Conservation (phyloP, 2,329 filamentous ascomycete species). For the Esteya vermicola region DNA sequence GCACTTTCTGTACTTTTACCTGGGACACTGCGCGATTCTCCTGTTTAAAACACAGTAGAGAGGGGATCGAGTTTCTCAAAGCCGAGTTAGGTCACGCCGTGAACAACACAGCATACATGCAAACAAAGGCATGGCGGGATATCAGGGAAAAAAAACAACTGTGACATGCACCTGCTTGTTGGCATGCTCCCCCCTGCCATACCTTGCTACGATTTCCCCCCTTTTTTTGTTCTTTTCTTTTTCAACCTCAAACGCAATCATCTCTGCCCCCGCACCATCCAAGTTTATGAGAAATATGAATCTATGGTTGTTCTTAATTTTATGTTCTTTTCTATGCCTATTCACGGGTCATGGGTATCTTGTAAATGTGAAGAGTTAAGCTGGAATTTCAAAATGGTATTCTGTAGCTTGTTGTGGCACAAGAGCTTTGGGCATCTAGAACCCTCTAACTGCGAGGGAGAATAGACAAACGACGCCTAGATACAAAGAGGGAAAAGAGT, state of each 20-base stretch:
- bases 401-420: background rate
- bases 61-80: background rate
- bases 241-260: background rate
- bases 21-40: constrained; percentile 93
- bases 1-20: constrained; percentile 99
- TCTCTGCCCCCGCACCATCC: background rate
- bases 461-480: constrained; percentile 1
- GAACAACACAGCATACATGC: too few species aligned
- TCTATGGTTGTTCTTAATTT: background rate
- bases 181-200: too few species aligned
- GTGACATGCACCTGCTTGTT: too few species aligned
- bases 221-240: too few species aligned
- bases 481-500: background rate
- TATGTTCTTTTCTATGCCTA: too few species aligned
- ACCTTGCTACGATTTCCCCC: too few species aligned
- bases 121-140: too few species aligned
- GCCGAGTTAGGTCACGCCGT: too few species aligned
- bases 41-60: constrained; percentile 94
- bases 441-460: background rate
- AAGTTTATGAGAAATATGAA: background rate
- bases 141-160: too few species aligned
- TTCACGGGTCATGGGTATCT: too few species aligned
- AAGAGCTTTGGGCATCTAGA: background rate
- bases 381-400: constrained; percentile 2
- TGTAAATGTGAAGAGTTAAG: background rate